phyloP scores from a whole-genome alignment of 768 basidiomycete species.

The Boletus eberwhitei region DNA sequence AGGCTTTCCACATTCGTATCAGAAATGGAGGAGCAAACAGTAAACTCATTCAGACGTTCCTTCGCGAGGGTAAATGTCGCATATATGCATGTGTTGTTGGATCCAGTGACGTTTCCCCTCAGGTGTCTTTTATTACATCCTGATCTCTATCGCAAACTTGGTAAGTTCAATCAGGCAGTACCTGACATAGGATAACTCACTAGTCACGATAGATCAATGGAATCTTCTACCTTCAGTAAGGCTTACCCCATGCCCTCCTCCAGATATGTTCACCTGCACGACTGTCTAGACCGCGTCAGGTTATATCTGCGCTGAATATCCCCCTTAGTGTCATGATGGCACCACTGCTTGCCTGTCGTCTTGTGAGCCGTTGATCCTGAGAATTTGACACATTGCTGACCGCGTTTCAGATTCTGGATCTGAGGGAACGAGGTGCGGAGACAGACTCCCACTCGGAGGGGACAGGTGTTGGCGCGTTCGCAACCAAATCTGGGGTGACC shows the following conservation, averaged over 20 bases:
- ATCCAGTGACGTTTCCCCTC: background rate
- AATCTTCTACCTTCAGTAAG: constrained; percentile 82
- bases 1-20: constrained; percentile 73
- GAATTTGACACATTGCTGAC: constrained; percentile 4
- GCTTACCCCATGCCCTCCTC: background rate
- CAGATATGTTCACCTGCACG: constrained; percentile 9
- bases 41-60: constrained; percentile 77
- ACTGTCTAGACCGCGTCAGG: constrained; percentile 63
- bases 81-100: background rate
- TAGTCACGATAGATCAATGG: constrained; percentile 55
- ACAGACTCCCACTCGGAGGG: constrained; percentile 73
- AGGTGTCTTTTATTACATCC: constrained; percentile 79
- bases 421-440: constrained; percentile 78
- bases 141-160: constrained; percentile 85
- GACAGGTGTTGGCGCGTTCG: constrained; percentile 64
- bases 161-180: constrained; percentile 26
- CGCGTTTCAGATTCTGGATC: constrained; percentile 66
- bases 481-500: constrained; percentile 52
- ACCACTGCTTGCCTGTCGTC: constrained; percentile 74
- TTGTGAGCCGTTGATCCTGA: constrained; percentile 40
- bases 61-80: constrained; percentile 61
- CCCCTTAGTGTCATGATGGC: constrained; percentile 83
- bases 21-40: constrained; percentile 75
- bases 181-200: constrained; percentile 3
- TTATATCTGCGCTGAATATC: constrained; percentile 80